phyloP scores from a whole-genome alignment of 2,329 filamentous ascomycete genomes.

The Arthroderma sp. region DNA sequence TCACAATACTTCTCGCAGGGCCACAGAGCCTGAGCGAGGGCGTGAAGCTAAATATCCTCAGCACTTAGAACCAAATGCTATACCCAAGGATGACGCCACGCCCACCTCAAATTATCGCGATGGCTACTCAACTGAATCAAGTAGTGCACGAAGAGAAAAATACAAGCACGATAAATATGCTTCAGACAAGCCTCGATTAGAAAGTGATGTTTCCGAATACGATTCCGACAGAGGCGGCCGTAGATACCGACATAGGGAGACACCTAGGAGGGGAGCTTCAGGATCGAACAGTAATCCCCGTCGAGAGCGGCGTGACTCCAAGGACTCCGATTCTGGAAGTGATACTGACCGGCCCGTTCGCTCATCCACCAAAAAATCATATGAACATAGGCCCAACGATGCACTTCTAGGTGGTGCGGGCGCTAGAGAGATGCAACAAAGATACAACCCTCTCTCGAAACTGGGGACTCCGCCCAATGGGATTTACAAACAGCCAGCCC shows the following conservation, averaged over 20 bases:
- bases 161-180: background rate
- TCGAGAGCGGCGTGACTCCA: background rate
- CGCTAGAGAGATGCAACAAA: too few species aligned
- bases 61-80: too few species aligned
- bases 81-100: too few species aligned
- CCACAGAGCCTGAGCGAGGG: background rate
- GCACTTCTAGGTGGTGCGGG: too few species aligned
- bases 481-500: too few species aligned
- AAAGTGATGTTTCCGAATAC: background rate
- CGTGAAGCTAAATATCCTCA: too few species aligned
- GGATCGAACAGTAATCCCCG: background rate
- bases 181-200: background rate
- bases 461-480: too few species aligned
- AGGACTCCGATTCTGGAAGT: background rate
- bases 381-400: too few species aligned
- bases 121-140: too few species aligned
- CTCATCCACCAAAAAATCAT: background rate
- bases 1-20: background rate
- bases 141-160: too few species aligned
- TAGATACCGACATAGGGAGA: slow-evolving; percentile 1
- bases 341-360: background rate
- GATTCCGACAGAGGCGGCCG: slow-evolving; percentile 2
- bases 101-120: too few species aligned
- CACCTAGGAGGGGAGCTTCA: background rate
- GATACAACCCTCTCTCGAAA: too few species aligned